Base-by-base conservation (phyloP, 495 filamentous ascomycete genomes). In the Trichoderma gamsii region DNA sequence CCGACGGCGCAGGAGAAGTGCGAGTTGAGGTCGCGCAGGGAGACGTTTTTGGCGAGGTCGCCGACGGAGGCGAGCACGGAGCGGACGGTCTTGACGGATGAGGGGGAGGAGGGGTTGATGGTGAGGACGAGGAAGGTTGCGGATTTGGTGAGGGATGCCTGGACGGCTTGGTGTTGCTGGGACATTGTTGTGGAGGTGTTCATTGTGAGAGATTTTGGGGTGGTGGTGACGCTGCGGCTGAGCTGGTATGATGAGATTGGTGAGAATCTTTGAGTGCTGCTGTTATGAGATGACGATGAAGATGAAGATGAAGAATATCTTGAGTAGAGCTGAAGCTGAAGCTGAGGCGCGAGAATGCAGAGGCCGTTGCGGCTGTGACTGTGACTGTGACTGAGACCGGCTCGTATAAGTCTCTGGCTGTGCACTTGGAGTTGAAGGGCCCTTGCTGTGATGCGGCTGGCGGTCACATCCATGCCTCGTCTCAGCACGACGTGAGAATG, bases 41-140 rank as follows among this genome's bases (percentile, higher is more conserved):
- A 71, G 41, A 87, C 80, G 66, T 85, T 86, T 69, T 87, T 87
- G 41, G 82, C 71, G 49, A 86, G 77, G 64, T 77, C 75, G 43
- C 73, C 74, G 56, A 86, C 71, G 32, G 71, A 70, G 16, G 83
- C 78, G 21, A 86, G 73, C 9, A 80, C 77, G 0, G 79, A 81
- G 44, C 81, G 80, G 15, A 83, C 73, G 3, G 77, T 80, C 16
- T 70, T 52, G 66, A 79, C 71, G 16, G 83, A 70, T 15, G 67
- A 66, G 13, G 68, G 67, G 29, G 63, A 56, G 32, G 49, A 25
- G 41, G 70, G 69, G 21, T 73, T 78, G 61, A 82, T 72, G 0
- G 79, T 73, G 21, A 85, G 72, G 27, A 84, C 81, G 16, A 85
- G 79, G 69, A 86, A 86, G 32, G 82, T 85, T 3, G 84, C 83